Base-by-base conservation (phyloP, 306 rosid genomes). In the Morella rubra region DNA sequence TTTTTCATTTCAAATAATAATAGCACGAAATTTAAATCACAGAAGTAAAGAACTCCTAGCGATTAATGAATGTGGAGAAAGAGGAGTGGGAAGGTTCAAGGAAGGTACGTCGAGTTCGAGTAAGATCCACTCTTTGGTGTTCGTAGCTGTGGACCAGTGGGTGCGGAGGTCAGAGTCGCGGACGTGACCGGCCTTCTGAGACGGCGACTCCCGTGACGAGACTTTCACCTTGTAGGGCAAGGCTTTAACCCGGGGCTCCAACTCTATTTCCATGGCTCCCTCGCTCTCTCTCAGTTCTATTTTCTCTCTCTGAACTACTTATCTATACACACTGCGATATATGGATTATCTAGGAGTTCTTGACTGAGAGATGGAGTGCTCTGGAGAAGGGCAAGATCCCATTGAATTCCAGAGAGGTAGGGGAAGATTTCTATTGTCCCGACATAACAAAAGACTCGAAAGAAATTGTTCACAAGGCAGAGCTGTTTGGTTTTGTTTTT, bases 71-170 rank as follows among this genome's bases (percentile, higher is more conserved):
- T 45, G 20, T n/a, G 41, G 44, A 9, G 27, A 10, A 19, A 60
- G 16, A 53, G 19, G 44, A 1, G n/a, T 2, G 2, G 24, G 13
- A 3, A 10, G 0, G 15, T 19, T 3, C 12, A 58, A 1, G 47
- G 47, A 3, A 69, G 76, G 44, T 45, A 93, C 97, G 44, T 86
- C 87, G 78, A 93, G 93, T 67, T 93, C 93, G 66, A 93, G 97
- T 16, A 93, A 85, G 76, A 93, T 93, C 98, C 97, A 93, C 73
- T 93, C 98, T 71, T 93, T 93, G 76, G 98, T 93, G 73, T 93
- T 93, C 80, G 97, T 93, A n/a, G 91, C 91, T 79, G 97, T 86
- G 85, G 98, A 93, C 98, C 98, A 93, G 85, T 93, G 96, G 18
- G 87, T 75, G 65, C 98, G 98, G 76, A 93, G 97, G 93, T 93